A percentile compares a stretch with the other conserved stretches of the same genome.
These are phyloP conservation scores for Xylaria sp. DNA, from an alignment of 2,329 filamentous ascomycete species.

Conservation along the genomic window DNA sequence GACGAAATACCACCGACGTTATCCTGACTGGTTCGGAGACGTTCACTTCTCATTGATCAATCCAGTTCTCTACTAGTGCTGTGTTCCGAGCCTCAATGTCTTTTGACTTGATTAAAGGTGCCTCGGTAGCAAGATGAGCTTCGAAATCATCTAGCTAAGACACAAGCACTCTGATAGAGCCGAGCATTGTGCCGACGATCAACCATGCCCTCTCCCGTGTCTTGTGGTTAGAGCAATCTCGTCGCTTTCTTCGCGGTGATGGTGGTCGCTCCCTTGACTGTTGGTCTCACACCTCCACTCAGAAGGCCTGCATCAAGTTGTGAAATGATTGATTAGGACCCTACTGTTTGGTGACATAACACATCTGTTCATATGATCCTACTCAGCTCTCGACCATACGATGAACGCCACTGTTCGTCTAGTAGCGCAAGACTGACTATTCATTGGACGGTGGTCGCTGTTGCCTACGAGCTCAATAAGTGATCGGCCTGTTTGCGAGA, in stretches of 20 bases:
- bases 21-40: conserved; percentile 25
- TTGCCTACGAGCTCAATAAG: conserved; percentile 10
- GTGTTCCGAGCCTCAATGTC: conserved; percentile 9
- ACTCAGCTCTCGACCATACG: conserved; percentile 2
- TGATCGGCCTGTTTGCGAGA: conserved; percentile 10
- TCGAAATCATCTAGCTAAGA: conserved; percentile 37
- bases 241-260: not conserved
- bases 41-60: conserved; percentile 18
- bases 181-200: conserved; percentile 41
- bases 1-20: conserved; percentile 3
- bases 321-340: conserved; percentile 25
- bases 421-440: conserved; percentile 17
- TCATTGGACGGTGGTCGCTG: conserved; percentile 9
- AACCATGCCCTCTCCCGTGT: conserved; percentile 21
- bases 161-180: conserved; percentile 40
- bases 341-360: conserved; percentile 28
- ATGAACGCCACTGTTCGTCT: conserved; percentile 13
- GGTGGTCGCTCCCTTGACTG: conserved; percentile 8
- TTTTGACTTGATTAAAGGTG: conserved; percentile 9
- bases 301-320: conserved; percentile 30
- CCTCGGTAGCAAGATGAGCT: conserved; percentile 9
- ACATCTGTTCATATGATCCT: conserved; percentile 17
- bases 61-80: conserved; percentile 4
- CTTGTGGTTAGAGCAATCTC: conserved; percentile 18
- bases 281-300: conserved; percentile 28